phyloP scores from a whole-genome alignment of 192 early-diverging fungal genomes.

The Cladochytrium replicatum region DNA sequence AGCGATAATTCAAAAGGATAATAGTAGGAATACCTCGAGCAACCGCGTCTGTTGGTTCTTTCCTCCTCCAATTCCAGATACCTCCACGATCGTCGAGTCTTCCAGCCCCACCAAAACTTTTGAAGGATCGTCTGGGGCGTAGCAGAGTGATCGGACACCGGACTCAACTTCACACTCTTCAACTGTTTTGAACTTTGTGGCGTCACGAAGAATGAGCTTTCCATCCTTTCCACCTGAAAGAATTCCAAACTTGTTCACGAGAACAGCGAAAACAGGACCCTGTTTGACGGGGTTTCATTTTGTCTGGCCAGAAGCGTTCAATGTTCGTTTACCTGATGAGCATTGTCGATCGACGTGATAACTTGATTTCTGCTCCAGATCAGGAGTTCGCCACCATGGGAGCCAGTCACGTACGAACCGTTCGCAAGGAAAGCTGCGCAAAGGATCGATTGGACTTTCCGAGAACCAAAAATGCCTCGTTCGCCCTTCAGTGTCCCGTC shows the following conservation, averaged over 20 bases:
- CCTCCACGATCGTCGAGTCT: slow-evolving; percentile 1
- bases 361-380: slow-evolving; percentile 14
- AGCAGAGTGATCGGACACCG: slow-evolving; percentile 1
- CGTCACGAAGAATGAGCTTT: not conserved
- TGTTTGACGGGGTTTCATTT: not conserved
- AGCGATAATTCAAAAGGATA: not conserved
- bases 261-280: slow-evolving; percentile 12
- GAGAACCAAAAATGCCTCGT: slow-evolving; percentile 8
- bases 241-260: not conserved
- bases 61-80: not conserved
- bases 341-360: slow-evolving; percentile 8
- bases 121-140: not conserved
- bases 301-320: too few species aligned
- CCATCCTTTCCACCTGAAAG: slow-evolving; percentile 16
- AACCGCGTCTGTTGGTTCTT: too few species aligned
- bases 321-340: slow-evolving; percentile 5
- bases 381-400: slow-evolving; percentile 9
- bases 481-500: not conserved
- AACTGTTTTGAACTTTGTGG: not conserved
- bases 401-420: slow-evolving; percentile 5
- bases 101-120: slow-evolving; percentile 1
- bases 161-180: slow-evolving; percentile 4
- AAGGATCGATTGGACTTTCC: slow-evolving; percentile 11
- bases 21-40: too few species aligned
- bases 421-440: slow-evolving; percentile 12